A percentile compares a stretch with the other conserved stretches of the same genome.
Evolutionary conservation across 2,329 filamentous ascomycete genomes (phyloP).

Genomic region (Salinomyces thailandicus): DNA sequence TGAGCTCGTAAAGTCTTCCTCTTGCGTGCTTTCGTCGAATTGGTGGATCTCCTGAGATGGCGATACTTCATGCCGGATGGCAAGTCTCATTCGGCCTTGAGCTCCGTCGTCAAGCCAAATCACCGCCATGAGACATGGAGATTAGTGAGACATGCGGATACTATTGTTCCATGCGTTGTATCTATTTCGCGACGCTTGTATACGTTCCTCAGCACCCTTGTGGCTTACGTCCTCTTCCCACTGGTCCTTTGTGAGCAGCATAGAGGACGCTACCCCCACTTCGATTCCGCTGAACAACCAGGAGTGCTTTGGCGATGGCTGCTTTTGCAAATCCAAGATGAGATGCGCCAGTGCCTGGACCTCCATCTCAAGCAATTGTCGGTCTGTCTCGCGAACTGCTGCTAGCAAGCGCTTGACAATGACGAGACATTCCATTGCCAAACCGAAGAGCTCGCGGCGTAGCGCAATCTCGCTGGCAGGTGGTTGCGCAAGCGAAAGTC

Average conservation of each 20-base stretch:
- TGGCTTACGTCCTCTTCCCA: constrained; percentile 12
- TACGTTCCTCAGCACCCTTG: constrained; percentile 6
- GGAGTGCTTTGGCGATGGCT: constrained; percentile 14
- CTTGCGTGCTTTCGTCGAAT: no score
- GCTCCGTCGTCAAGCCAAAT: no score
- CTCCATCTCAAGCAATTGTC: constrained; percentile 20
- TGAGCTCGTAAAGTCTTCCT: no score
- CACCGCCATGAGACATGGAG: no score
- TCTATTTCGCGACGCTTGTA: constrained; percentile 3
- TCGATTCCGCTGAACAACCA: constrained; percentile 22
- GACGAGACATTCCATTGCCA: constrained; percentile 13
- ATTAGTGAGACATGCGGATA: constrained; percentile 7
- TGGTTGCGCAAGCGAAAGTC: constrained; percentile 10
- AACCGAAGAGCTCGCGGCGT: constrained; percentile 17
- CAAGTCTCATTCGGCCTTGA: no score
- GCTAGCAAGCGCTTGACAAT: constrained; percentile 16
- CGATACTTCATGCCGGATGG: no score
- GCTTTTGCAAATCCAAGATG: constrained; percentile 22
- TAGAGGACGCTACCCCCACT: constrained; percentile 15
- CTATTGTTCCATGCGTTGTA: constrained; percentile 10
- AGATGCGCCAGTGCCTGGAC: constrained; percentile 20
- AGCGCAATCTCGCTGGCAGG: constrained; percentile 12
- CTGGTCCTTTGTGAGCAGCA: constrained; percentile 10
- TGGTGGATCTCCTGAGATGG: no score
- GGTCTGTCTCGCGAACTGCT: constrained; percentile 11